Conservation (phyloP, 805 yeast genomes). For the Sugiyamaella floridensis region DNA sequence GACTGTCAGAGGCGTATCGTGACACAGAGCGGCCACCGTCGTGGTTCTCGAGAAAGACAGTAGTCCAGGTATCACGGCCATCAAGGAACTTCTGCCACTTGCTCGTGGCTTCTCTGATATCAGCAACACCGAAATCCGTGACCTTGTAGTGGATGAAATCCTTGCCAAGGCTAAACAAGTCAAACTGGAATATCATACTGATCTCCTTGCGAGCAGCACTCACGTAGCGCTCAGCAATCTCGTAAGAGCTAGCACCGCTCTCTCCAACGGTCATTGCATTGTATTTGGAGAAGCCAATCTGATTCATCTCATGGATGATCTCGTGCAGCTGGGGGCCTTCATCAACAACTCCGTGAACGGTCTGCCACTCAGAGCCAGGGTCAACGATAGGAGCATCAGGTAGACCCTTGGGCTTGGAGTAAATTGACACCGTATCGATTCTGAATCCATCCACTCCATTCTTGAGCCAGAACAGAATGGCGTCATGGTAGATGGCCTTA, state of each 20-base stretch:
- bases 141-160: background rate
- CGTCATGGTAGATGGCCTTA: constrained; percentile 36
- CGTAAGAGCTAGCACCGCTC: constrained; percentile 3
- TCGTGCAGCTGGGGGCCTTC: constrained; percentile 53
- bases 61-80: constrained; percentile 40
- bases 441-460: constrained; percentile 53
- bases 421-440: constrained; percentile 48
- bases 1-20: constrained; percentile 42
- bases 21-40: constrained; percentile 50
- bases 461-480: constrained; percentile 46
- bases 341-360: constrained; percentile 27
- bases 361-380: constrained; percentile 37
- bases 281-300: constrained; percentile 35
- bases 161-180: background rate
- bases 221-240: constrained; percentile 34
- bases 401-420: constrained; percentile 42
- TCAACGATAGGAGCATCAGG: constrained; percentile 43
- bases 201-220: constrained; percentile 11
- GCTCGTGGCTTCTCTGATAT: constrained; percentile 1
- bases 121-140: background rate
- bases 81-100: constrained; percentile 3
- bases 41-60: constrained; percentile 50
- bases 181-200: background rate
- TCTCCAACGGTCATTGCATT: constrained; percentile 55
- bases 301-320: constrained; percentile 46